Base-by-base conservation (phyloP, 108 stramenopile genomes). In the Skeletonema potamos region DNA sequence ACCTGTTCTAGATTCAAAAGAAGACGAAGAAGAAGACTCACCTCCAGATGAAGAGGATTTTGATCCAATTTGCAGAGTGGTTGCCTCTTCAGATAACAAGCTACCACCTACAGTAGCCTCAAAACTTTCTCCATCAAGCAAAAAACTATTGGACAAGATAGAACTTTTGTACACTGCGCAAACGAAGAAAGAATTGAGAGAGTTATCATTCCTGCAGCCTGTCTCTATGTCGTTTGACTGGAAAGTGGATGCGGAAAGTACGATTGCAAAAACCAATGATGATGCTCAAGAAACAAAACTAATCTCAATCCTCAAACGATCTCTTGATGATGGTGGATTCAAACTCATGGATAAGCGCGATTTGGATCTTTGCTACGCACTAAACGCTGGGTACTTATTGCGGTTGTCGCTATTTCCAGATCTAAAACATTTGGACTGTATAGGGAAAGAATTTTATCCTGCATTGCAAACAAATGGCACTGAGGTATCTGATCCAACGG, bases 341-440 rank as follows among this genome's bases (percentile, higher is more conserved):
- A 64, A 83, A 46, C 73, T 85, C 9, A 76, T 94, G 67, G 72
- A 77, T 10, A 64, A 77, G 54, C 82, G 93, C 41, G 93, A 94
- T 72, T 68, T 90, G 30, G 89, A 90, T 75, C 77, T 94, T 15
- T 92, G 91, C 60, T 81, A 85, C 5, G 84, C 89, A 36, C 67
- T 94, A 7, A 95, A 95, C 69, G 85, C 86, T 17, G 93, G 91
- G 9, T 92, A 95, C 62, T 77, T 92, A 18, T 60, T 95, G 17
- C 77, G 93, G 18, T 58, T 94, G 11, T 89, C 89, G 9, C 77
- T 92, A 46, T 60, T 81, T 24, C 87, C 89, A 10, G 86, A 90
- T 66, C 58, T 91, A 1, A 76, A 54, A 29, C 66, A 79, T 26
- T 68, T 89, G 27, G 88, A 93, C 76, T 58, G 41, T 18, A 78